A percentile compares a stretch with the other conserved stretches of the same genome.
Conservation (phyloP, 164 flowering plant species). For the Tetracentron sinense region DNA sequence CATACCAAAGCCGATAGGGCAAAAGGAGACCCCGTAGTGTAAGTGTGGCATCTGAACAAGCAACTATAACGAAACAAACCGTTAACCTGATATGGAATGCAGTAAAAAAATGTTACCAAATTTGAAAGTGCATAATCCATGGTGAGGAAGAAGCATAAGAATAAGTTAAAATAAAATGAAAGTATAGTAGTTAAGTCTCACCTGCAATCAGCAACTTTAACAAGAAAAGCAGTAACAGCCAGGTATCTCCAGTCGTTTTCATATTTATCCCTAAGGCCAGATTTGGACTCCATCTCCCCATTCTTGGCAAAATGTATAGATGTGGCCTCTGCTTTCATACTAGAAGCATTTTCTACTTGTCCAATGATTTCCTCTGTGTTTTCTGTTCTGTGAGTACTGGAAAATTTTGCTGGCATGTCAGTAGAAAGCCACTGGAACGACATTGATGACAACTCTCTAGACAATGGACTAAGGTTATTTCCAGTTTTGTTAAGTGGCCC, state of each 20-base stretch:
- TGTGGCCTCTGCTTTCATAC: constrained; percentile 12
- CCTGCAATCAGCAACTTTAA: constrained; percentile 61
- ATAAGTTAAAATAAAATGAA: not conserved
- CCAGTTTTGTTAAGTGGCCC: constrained; percentile 14
- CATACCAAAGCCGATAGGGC: constrained; percentile 80
- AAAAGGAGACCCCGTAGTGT: constrained; percentile 77
- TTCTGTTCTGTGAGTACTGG: constrained; percentile 25
- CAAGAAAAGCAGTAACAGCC: constrained; percentile 92
- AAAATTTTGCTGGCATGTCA: constrained; percentile 76
- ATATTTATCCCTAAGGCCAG: constrained; percentile 25
- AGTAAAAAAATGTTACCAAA: not conserved
- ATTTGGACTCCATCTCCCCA: constrained; percentile 21
- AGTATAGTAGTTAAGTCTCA: constrained; percentile 17
- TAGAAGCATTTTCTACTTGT: constrained; percentile 14
- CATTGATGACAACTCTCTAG: constrained; percentile 36
- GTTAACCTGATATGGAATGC: constrained; percentile 48
- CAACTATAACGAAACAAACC: constrained; percentile 77
- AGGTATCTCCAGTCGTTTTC: constrained; percentile 98
- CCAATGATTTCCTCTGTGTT: constrained; percentile 13
- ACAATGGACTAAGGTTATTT: constrained; percentile 15
- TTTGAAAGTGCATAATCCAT: not conserved
- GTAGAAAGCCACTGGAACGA: constrained; percentile 94
- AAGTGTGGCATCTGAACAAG: constrained; percentile 92
- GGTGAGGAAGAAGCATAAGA: not conserved
- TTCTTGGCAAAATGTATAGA: constrained; percentile 11